These are phyloP conservation scores for Amanita muscaria DNA, from an alignment of 768 basidiomycete species.

Conservation along the genomic window DNA sequence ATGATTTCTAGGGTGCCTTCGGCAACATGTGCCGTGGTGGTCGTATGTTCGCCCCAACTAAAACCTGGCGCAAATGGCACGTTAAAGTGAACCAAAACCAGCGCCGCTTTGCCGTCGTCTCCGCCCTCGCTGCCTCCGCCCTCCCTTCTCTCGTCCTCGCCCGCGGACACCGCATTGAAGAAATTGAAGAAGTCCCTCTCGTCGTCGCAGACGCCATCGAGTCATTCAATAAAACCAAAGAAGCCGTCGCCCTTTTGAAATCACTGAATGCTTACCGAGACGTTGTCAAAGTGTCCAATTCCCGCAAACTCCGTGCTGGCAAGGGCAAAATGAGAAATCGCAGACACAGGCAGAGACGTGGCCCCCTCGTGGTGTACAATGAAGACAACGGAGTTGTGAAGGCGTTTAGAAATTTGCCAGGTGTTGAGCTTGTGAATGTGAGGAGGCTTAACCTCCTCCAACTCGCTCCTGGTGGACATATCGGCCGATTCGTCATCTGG, in stretches of 20 bases:
- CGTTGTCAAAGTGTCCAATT: slow-evolving; percentile 95
- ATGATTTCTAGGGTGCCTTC: slow-evolving; percentile 78
- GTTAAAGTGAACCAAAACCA: slow-evolving; percentile 99
- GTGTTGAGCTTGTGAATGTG: slow-evolving; percentile 95
- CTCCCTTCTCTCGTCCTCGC: slow-evolving; percentile 97
- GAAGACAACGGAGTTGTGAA: slow-evolving; percentile 97
- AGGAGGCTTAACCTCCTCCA: slow-evolving; percentile 93
- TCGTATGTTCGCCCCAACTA: slow-evolving; percentile 99
- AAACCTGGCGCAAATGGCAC: slow-evolving; percentile 99
- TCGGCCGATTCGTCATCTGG: slow-evolving; percentile 99
- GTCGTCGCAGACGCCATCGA: slow-evolving; percentile 76
- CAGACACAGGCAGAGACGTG: slow-evolving; percentile 93
- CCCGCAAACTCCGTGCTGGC: slow-evolving; percentile 92
- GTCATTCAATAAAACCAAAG: slow-evolving; percentile 92
- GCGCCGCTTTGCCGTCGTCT: slow-evolving; percentile 94
- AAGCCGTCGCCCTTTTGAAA: slow-evolving; percentile 92
- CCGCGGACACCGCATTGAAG: slow-evolving; percentile 97
- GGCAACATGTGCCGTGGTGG: slow-evolving; percentile 99
- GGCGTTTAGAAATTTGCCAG: slow-evolving; percentile 98
- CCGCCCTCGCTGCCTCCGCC: slow-evolving; percentile 95
- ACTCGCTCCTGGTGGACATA: slow-evolving; percentile 98
- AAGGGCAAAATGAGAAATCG: slow-evolving; percentile 98
- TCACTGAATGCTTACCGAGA: slow-evolving; percentile 82
- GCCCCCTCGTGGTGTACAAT: slow-evolving; percentile 93
- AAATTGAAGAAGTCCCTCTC: slow-evolving; percentile 93